These are phyloP conservation scores for Pseudogymnoascus destructans DNA, from an alignment of 2,329 filamentous ascomycete genomes.

Conservation along the genomic window DNA sequence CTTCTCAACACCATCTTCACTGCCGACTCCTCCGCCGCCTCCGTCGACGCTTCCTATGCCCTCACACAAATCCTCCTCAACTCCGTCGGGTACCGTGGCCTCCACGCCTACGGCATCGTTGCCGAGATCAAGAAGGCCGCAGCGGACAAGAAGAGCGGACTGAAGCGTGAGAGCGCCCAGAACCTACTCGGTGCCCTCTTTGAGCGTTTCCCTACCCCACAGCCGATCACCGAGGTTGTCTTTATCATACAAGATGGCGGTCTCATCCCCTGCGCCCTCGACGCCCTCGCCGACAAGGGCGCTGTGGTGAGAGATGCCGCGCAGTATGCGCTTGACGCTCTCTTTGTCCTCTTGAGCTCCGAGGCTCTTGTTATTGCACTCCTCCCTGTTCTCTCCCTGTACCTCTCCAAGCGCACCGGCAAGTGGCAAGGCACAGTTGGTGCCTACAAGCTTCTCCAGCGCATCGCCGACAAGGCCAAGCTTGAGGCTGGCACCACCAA, in stretches of 20 bases:
- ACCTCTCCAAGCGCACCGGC: slow-evolving; percentile 70
- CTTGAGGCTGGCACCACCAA: slow-evolving; percentile 63
- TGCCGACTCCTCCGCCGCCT: slow-evolving; percentile 40
- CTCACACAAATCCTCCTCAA: slow-evolving; percentile 51
- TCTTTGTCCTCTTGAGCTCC: slow-evolving; percentile 65
- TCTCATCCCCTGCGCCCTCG: slow-evolving; percentile 60
- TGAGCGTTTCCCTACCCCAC: slow-evolving; percentile 69
- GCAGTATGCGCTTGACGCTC: slow-evolving; percentile 82
- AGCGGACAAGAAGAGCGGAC: slow-evolving; percentile 82
- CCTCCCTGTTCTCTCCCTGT: slow-evolving; percentile 60
- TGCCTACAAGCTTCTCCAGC: slow-evolving; percentile 71
- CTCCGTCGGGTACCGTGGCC: slow-evolving; percentile 50
- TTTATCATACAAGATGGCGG: slow-evolving; percentile 72
- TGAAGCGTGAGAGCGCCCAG: slow-evolving; percentile 80
- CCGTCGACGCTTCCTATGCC: slow-evolving; percentile 50
- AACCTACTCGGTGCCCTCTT: slow-evolving; percentile 89
- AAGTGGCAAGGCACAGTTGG: slow-evolving; percentile 97
- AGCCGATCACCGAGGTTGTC: slow-evolving; percentile 66
- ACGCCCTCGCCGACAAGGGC: slow-evolving; percentile 82
- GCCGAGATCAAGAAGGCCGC: slow-evolving; percentile 63
- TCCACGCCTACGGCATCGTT: slow-evolving; percentile 48
- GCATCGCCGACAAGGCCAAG: slow-evolving; percentile 91
- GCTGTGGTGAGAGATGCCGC: slow-evolving; percentile 79
- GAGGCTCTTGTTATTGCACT: slow-evolving; percentile 77
- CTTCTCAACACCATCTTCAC: slow-evolving; percentile 54